These are phyloP conservation scores for Penicillium sp. DNA, from an alignment of 2,329 filamentous ascomycete species.

Conservation along the genomic window DNA sequence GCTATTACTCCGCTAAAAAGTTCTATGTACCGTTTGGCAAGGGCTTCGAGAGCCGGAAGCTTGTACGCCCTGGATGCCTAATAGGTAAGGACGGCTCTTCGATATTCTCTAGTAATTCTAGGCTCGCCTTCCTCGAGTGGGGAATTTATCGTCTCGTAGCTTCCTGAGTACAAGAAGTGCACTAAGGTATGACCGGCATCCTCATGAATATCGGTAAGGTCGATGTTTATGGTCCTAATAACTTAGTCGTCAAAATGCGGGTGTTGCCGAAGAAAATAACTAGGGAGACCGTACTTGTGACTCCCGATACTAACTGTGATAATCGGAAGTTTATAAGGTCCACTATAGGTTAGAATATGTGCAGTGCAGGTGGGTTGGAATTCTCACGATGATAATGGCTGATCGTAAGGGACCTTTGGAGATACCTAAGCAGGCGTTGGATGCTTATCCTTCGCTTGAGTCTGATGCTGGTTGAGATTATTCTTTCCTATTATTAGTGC, in stretches of 20 bases:
- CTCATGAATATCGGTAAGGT: constrained; percentile 2
- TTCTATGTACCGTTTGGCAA: constrained; percentile 20
- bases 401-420: constrained; percentile 1
- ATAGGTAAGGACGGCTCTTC: constrained; percentile 22
- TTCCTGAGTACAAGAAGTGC: constrained; percentile 4
- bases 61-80: constrained; percentile 25
- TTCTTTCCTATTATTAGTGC: background rate
- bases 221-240: background rate
- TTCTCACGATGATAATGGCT: constrained; percentile 4
- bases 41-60: constrained; percentile 17
- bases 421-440: background rate
- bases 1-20: constrained; percentile 19
- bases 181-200: constrained; percentile 6
- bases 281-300: background rate
- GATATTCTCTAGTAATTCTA: constrained; percentile 22
- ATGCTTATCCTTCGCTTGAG: constrained; percentile 1
- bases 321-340: constrained; percentile 1
- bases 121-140: constrained; percentile 6
- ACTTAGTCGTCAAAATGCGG: constrained; percentile 1
- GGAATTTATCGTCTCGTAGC: constrained; percentile 9
- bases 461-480: constrained; percentile 1
- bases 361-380: background rate
- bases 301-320: constrained; percentile 1
- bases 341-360: constrained; percentile 1
- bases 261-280: constrained; percentile 5